phyloP scores from a whole-genome alignment of 2,329 filamentous ascomycete genomes.

The Diaporthe ilicicola region DNA sequence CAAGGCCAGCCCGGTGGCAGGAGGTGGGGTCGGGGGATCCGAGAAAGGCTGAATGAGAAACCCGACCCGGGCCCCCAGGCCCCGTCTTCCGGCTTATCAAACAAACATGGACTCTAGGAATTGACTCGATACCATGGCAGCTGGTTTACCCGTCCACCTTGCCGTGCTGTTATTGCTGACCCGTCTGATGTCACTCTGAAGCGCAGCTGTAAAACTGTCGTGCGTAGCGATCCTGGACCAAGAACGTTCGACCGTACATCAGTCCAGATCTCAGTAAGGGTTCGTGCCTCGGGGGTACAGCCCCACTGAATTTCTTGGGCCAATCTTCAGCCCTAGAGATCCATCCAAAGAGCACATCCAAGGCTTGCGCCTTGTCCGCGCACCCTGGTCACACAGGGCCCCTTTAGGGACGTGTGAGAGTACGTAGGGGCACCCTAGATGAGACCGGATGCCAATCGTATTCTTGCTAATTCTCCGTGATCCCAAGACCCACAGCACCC shows the following conservation, averaged over 20 bases:
- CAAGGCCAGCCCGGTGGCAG: conserved; percentile 23
- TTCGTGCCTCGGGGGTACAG: not conserved
- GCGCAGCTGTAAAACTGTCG: conserved; percentile 8
- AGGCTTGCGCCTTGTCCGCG: not conserved
- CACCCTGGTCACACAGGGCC: not conserved
- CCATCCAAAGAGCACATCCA: conserved; percentile 10
- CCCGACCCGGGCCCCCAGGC: conserved; percentile 13
- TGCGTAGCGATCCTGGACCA: conserved; percentile 5
- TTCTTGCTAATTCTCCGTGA: conserved; percentile 8
- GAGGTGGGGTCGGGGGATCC: conserved; percentile 6
- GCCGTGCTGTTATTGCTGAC: too few species aligned
- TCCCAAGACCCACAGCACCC: conserved; percentile 7
- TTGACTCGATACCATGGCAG: conserved; percentile 14
- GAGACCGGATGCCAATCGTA: conserved; percentile 25
- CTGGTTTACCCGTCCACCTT: not conserved
- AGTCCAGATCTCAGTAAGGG: conserved; percentile 7
- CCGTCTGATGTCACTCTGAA: conserved; percentile 16
- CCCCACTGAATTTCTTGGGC: not conserved
- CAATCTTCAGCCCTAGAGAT: conserved; percentile 15
- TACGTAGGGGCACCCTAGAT: conserved; percentile 18
- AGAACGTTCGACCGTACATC: conserved; percentile 13
- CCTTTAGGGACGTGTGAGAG: conserved; percentile 8
- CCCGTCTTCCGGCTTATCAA: conserved; percentile 18
- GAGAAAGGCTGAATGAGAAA: conserved; percentile 19
- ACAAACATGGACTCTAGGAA: conserved; percentile 10